phyloP scores from a whole-genome alignment of 306 rosid species.

The Rosa persica region DNA sequence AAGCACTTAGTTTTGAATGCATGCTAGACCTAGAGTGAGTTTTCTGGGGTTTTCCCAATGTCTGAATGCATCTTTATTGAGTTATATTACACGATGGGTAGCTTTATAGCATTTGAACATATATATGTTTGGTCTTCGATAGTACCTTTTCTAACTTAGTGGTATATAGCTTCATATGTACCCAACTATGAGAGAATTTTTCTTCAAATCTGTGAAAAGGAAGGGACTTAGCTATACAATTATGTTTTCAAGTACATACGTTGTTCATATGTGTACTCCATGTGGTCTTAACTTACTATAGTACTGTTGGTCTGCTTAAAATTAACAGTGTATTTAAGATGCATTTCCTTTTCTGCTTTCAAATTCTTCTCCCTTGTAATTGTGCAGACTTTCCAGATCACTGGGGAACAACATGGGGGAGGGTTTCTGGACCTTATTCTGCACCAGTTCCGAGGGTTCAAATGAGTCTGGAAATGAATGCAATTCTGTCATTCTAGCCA shows the following conservation, averaged over 20 bases:
- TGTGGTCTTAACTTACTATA: not conserved
- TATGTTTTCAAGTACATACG: not conserved
- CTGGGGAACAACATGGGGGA: not conserved
- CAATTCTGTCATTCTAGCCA: slow-evolving; percentile 3
- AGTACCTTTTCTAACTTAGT: not conserved
- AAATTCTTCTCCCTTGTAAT: not conserved
- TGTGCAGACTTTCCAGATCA: slow-evolving; percentile 1
- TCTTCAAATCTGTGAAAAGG: not conserved
- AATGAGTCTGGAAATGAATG: slow-evolving; percentile 6
- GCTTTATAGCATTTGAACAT: not conserved
- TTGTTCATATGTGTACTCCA: not conserved
- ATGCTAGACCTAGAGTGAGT: not conserved
- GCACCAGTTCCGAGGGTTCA: slow-evolving; percentile 15
- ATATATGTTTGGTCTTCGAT: not conserved
- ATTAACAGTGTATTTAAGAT: not conserved
- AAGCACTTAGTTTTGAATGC: not conserved
- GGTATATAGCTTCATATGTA: not conserved
- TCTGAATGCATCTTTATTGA: not conserved
- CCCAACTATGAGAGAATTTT: not conserved
- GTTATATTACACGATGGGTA: not conserved
- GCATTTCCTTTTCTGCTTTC: not conserved
- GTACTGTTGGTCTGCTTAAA: not conserved
- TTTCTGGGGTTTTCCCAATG: not conserved
- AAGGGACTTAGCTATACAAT: not conserved
- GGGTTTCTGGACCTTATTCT: slow-evolving; percentile 16